phyloP scores from a whole-genome alignment of 768 basidiomycete genomes.

The Mycena leptocephala region DNA sequence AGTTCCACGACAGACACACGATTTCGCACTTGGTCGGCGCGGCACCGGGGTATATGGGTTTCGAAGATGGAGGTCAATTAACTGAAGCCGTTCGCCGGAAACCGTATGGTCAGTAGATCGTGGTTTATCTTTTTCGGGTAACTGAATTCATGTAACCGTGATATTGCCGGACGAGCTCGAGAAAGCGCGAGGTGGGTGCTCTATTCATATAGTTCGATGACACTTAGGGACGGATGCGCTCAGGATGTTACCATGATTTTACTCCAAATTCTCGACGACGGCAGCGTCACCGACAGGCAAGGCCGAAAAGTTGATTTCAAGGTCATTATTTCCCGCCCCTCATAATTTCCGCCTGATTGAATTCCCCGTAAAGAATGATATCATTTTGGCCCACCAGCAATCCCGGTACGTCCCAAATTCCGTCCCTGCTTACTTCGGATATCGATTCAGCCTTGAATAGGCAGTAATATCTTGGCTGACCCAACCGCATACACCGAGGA shows the following conservation, averaged over 20 bases:
- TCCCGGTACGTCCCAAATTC: constrained; percentile 63
- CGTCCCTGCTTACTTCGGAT: neutral
- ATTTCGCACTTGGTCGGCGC: constrained; percentile 94
- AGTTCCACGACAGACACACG: constrained; percentile 93
- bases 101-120: constrained; percentile 78
- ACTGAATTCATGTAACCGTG: constrained; percentile 64
- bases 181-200: constrained; percentile 87
- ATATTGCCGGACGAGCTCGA: constrained; percentile 91
- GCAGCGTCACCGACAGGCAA: constrained; percentile 91
- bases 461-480: constrained; percentile 82
- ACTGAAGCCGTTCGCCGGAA: constrained; percentile 94
- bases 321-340: constrained; percentile 49
- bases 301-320: constrained; percentile 95
- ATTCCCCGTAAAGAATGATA: constrained; percentile 80
- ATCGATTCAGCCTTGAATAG: constrained; percentile 34
- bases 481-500: constrained; percentile 71
- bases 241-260: constrained; percentile 92
- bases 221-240: neutral
- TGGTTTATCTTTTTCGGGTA: neutral
- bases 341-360: neutral
- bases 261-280: constrained; percentile 95
- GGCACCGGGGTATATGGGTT: constrained; percentile 94
- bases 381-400: constrained; percentile 94
- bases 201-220: neutral
- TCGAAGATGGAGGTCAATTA: constrained; percentile 92